Evolutionary conservation across 2,329 filamentous ascomycete genomes (phyloP), one percentile per base, ranked within the genome.

Genomic region (Cladosporium colombiae): DNA sequence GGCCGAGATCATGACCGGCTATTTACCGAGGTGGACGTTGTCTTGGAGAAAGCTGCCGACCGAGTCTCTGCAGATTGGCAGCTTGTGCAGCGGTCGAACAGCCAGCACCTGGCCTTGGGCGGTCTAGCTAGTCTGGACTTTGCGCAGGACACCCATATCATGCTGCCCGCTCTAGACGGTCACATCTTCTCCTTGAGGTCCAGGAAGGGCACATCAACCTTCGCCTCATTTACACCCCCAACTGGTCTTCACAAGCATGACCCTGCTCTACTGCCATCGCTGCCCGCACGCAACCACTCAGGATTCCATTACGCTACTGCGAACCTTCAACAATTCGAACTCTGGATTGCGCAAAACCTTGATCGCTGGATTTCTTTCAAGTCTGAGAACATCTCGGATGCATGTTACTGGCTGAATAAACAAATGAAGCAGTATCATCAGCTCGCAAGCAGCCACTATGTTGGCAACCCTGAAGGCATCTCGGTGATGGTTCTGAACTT

Each of bases 401-500:
- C 33, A 10, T 37, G 33, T 16, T 13, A 37, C 11, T 13, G 11
- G 13, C 13, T 37, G 4, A 40, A 49, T 4, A 16, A 65, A 0
- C 68, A 69, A 3, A 68, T 73, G n/a, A 66, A 37, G 14, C 25
- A 61, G 0, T 74, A 74, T 58, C 70, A 72, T 50, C 8, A 13
- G 1, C 55, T 67, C 1, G 70, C 71, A 4, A 68, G 72, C 0
- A 68, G 76, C 0, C 70, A 75, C 0, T 86, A 85, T 67, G 69
- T 79, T 0, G 66, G 70, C 4, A 80, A 84, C 65, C 78, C 82
- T 0, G 83, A 85, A 58, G 79, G 84, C 27, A 82, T 81, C 68
- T 87, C 86, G 31, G 65, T 75, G 0, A 80, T 85, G 69, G 74
- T 89, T 0, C 78, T 91, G 1, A 80, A 77, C 8, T 52, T 86